Base-by-base conservation (phyloP, 2,329 filamentous ascomycete species). In the Penicillium hesseltinei region DNA sequence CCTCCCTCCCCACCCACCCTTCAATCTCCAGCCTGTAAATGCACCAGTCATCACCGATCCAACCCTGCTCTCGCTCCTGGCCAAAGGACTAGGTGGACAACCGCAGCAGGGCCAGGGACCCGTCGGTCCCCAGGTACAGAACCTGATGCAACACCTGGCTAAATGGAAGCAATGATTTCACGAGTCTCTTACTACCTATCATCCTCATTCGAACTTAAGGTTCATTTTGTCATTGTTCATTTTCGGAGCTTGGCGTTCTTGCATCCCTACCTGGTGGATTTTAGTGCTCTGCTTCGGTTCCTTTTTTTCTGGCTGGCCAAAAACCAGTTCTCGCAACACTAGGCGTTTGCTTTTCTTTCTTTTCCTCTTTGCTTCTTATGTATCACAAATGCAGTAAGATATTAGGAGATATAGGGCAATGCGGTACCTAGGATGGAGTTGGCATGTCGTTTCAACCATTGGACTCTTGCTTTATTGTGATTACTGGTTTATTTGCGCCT, bases 81-180 rank as follows among this genome's bases (percentile, higher is more conserved):
- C 74, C 4, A 76, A 76, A 59, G 73, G 72, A 36, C 59, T 75
- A 13, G 70, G 71, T 23, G 70, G 68, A 27, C 71, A 74, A 45
- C 71, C 69, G 51, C 66, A 68, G 38, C 75, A 75, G 54, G 66
- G 67, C 44, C 73, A 75, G 55, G 63, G 70, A 42, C 55, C 67
- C 36, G 62, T 70, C 51, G 65, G 64, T 44, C 66, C 73, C 45
- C 77, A 80, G 62, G 73, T 80, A 36, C 78, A 80, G 62, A 78
- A 78, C 56, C 74, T 81, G 48, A 77, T 80, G 71, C 75, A 78
- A 55, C 78, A 80, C 55, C 61, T 80, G 56, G 69, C 74, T 38
- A 77, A 77, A 66, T 80, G 76, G 73, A 78, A 77, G 66, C 75
- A 76, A 69, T 79, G 71, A 75, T 61, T 62, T 63, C 46, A 67